Conservation (phyloP, 2,329 filamentous ascomycete species). For the Verticillium nubilum region DNA sequence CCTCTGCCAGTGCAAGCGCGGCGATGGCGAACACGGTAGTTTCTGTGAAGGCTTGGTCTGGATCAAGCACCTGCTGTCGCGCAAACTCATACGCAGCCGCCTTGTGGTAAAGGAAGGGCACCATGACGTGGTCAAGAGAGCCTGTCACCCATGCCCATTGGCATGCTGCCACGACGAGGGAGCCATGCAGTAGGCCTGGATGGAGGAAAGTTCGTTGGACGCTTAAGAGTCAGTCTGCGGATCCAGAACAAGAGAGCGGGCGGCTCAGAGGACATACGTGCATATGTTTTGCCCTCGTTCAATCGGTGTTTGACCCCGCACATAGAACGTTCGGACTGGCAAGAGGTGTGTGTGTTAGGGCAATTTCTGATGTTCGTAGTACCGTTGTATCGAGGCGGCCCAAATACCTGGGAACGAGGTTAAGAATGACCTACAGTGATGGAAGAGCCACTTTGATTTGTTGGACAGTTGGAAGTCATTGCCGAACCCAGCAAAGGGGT, state of each 20-base stretch:
- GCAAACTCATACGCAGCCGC: constrained; percentile 40
- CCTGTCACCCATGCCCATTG: constrained; percentile 41
- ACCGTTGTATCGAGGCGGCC: too few species aligned
- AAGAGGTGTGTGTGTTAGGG: neutral
- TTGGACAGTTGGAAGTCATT: constrained; percentile 20
- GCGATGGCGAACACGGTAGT: constrained; percentile 38
- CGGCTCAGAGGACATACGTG: constrained; percentile 18
- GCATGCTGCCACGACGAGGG: constrained; percentile 36
- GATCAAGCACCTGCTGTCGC: constrained; percentile 33
- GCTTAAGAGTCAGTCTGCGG: constrained; percentile 18
- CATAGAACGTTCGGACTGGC: constrained; percentile 33
- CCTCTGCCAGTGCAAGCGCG: constrained; percentile 37
- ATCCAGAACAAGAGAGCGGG: neutral
- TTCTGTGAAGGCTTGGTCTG: constrained; percentile 31
- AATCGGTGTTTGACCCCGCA: constrained; percentile 34
- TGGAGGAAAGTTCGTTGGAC: constrained; percentile 37
- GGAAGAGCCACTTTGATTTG: constrained; percentile 28
- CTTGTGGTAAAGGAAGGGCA: constrained; percentile 41
- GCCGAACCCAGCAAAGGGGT: constrained; percentile 10
- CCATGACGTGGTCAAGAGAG: constrained; percentile 36
- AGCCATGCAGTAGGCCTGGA: constrained; percentile 39
- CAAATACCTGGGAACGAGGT: too few species aligned
- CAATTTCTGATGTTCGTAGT: neutral
- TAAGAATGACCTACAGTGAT: constrained; percentile 22
- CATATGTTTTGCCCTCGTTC: constrained; percentile 27